A percentile compares a stretch with the other conserved stretches of the same genome.
Evolutionary conservation across 352 stramenopile species (phyloP).

Genomic region (Globisporangium cylindrosporum): DNA sequence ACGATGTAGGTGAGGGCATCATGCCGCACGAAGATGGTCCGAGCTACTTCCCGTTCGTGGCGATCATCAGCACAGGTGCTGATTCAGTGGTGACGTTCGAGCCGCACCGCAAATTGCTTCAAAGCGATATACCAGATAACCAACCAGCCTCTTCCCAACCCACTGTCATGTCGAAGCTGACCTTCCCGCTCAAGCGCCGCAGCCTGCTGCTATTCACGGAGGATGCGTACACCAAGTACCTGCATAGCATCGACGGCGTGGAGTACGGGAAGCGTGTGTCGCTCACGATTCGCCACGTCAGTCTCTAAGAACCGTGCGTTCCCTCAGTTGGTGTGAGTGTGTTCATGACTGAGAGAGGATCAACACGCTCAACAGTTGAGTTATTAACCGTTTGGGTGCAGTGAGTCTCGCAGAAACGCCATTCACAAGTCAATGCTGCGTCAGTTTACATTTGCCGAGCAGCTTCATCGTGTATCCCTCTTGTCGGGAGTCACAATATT

Average conservation of each 20-base stretch:
- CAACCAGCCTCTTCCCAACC: not conserved
- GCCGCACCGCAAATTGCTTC: conserved; percentile 39
- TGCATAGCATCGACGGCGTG: conserved; percentile 65
- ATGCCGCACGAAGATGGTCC: conserved; percentile 70
- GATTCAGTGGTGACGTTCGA: conserved; percentile 55
- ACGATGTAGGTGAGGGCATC: conserved; percentile 61
- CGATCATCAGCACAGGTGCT: conserved; percentile 62
- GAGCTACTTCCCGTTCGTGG: conserved; percentile 63
- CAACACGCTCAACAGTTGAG: too few species aligned
- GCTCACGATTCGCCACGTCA: conserved; percentile 56
- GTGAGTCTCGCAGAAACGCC: too few species aligned
- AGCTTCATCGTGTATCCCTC: too few species aligned
- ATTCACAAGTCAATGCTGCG: too few species aligned
- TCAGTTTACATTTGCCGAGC: too few species aligned
- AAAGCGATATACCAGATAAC: not conserved
- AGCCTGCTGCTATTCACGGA: conserved; percentile 59
- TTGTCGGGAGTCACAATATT: too few species aligned
- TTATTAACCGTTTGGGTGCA: too few species aligned
- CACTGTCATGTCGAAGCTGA: conserved; percentile 19
- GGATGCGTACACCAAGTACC: conserved; percentile 51
- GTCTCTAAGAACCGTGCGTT: not conserved
- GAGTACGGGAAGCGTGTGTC: conserved; percentile 45
- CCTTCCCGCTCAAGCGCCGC: conserved; percentile 43
- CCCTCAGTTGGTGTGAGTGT: too few species aligned
- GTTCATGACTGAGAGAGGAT: not conserved